These are phyloP conservation scores for Tarenaya hassleriana DNA, from an alignment of 345 rosid species.

Conservation along the genomic window DNA sequence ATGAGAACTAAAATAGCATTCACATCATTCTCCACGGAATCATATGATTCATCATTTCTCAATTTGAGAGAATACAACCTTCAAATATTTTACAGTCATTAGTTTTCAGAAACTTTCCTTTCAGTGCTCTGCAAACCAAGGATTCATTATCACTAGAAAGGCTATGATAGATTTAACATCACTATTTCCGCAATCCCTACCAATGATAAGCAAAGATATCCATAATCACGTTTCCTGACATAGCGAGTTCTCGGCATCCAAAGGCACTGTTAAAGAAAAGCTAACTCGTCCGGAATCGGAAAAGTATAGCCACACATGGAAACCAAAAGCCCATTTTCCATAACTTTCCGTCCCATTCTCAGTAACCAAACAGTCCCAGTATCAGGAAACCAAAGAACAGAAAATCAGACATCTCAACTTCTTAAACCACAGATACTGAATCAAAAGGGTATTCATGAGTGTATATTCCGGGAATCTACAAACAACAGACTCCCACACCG, in stretches of 20 bases:
- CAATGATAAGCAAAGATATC: neutral
- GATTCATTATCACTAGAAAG: neutral
- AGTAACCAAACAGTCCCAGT: conserved; percentile 18
- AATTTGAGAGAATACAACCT: neutral
- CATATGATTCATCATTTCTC: neutral
- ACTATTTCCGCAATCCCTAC: neutral
- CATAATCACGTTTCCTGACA: neutral
- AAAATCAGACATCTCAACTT: neutral
- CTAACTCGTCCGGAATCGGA: neutral
- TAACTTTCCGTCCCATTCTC: neutral
- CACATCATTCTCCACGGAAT: too few relatives aligned
- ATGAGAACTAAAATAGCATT: too few relatives aligned
- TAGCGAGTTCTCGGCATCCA: neutral
- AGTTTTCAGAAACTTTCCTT: neutral
- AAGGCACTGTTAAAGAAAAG: neutral
- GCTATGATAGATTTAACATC: neutral
- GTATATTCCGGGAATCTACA: neutral
- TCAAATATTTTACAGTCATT: neutral
- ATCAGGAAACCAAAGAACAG: neutral
- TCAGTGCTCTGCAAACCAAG: neutral
- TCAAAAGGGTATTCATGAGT: conserved; percentile 4
- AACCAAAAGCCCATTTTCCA: neutral
- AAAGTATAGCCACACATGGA: too few relatives aligned
- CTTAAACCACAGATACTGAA: neutral
- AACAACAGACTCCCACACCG: neutral